Conservation (phyloP, 2,329 filamentous ascomycete genomes). For the Penicillium paneum region DNA sequence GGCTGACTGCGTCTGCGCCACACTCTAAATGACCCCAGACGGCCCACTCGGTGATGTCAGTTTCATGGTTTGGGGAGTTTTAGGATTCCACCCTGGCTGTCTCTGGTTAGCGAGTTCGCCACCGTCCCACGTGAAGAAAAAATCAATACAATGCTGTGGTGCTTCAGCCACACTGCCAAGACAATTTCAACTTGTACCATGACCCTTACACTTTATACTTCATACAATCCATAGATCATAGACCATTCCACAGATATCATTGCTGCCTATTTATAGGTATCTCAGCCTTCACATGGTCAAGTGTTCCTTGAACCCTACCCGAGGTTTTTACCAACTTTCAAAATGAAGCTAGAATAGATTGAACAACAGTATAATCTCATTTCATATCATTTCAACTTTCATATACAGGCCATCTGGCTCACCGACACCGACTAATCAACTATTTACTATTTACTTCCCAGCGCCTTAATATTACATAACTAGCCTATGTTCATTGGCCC, state of each 20-base stretch:
- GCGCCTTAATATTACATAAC: background rate
- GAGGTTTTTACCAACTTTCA: background rate
- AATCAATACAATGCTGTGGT: background rate
- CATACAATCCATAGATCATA: background rate
- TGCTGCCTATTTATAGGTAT: background rate
- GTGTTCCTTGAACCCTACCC: background rate
- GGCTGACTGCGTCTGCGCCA: constrained; percentile 4
- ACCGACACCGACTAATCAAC: background rate
- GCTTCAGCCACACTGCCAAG: constrained; percentile 3
- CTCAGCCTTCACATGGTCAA: background rate
- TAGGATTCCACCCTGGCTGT: background rate
- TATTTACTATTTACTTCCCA: background rate
- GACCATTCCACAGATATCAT: background rate
- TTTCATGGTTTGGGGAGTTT: background rate
- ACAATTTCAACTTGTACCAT: background rate
- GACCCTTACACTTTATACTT: too few relatives aligned
- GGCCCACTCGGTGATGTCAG: constrained; percentile 4
- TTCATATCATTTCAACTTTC: background rate
- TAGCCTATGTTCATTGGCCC: background rate
- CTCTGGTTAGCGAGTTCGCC: background rate
- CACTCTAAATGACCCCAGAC: constrained; percentile 1
- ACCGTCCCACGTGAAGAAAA: background rate
- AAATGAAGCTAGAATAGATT: background rate
- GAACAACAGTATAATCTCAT: too few relatives aligned
- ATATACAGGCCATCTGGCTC: background rate